These are phyloP conservation scores for Acanthamoeba lugdunensis DNA, from an alignment of 208 protist species.

Conservation along the genomic window DNA sequence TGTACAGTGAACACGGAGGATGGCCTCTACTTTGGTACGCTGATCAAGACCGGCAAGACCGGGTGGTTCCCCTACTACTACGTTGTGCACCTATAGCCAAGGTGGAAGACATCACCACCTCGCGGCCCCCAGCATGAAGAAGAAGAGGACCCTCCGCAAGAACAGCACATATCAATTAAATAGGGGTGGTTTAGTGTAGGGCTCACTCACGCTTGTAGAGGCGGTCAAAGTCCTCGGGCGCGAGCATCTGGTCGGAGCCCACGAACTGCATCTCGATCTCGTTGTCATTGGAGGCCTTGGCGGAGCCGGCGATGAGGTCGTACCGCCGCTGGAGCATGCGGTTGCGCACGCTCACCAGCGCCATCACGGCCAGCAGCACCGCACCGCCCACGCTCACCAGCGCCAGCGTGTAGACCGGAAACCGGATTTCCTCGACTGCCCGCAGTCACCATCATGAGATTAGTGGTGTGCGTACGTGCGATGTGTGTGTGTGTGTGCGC, in stretches of 20 bases:
- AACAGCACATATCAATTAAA: too few species aligned
- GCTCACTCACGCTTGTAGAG: constrained; percentile 12
- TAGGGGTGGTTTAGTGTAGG: too few species aligned
- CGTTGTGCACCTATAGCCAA: too few species aligned
- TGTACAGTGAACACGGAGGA: too few species aligned
- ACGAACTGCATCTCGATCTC: constrained; percentile 65
- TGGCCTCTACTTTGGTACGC: too few species aligned
- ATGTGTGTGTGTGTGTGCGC: too few species aligned
- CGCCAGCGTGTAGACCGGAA: neutral
- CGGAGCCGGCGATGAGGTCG: constrained; percentile 27
- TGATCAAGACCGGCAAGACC: too few species aligned
- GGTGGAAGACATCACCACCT: too few species aligned
- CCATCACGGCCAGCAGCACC: constrained; percentile 28
- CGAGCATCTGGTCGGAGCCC: neutral
- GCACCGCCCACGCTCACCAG: neutral
- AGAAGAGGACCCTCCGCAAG: too few species aligned
- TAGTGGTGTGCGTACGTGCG: too few species aligned
- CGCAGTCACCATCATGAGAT: neutral
- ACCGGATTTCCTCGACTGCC: constrained; percentile 42
- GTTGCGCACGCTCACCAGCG: constrained; percentile 46
- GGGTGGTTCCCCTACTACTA: too few species aligned
- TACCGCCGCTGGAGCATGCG: constrained; percentile 57
- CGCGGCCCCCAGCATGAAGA: too few species aligned
- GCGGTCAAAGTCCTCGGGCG: constrained; percentile 8
- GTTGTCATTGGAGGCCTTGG: constrained; percentile 13